phyloP scores from a whole-genome alignment of 768 basidiomycete genomes.

The Tylopilus rubrobrunneus region DNA sequence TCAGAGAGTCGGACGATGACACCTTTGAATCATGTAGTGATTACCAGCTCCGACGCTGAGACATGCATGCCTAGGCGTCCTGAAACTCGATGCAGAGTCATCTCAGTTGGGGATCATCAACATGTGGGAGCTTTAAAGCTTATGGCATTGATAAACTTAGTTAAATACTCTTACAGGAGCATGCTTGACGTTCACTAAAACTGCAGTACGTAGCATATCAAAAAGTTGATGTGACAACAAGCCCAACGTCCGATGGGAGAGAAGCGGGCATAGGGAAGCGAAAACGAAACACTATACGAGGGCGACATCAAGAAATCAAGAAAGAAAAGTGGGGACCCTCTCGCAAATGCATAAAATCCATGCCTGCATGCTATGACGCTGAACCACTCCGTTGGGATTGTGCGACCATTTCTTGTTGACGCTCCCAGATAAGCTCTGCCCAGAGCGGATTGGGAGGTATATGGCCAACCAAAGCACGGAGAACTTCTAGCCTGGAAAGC shows the following conservation, averaged over 20 bases:
- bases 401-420: constrained; percentile 48
- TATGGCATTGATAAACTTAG: constrained; percentile 17
- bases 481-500: constrained; percentile 70
- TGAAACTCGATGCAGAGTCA: no score
- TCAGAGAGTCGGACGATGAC: no score
- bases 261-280: neutral
- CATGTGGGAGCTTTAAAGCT: neutral
- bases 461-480: constrained; percentile 79
- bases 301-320: constrained; percentile 7
- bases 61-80: no score
- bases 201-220: constrained; percentile 16
- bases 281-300: constrained; percentile 10
- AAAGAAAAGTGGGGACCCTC: neutral
- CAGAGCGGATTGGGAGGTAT: constrained; percentile 92
- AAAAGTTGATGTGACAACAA: neutral
- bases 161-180: constrained; percentile 22
- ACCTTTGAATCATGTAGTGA: no score
- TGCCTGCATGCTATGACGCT: neutral
- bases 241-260: neutral
- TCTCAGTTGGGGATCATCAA: neutral
- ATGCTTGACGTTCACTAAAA: constrained; percentile 8
- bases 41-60: no score
- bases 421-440: constrained; percentile 89
- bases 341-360: neutral
- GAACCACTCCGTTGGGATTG: constrained; percentile 7